Conservation (phyloP, 257 asterid genomes). For the Thymus mandschuricus region DNA sequence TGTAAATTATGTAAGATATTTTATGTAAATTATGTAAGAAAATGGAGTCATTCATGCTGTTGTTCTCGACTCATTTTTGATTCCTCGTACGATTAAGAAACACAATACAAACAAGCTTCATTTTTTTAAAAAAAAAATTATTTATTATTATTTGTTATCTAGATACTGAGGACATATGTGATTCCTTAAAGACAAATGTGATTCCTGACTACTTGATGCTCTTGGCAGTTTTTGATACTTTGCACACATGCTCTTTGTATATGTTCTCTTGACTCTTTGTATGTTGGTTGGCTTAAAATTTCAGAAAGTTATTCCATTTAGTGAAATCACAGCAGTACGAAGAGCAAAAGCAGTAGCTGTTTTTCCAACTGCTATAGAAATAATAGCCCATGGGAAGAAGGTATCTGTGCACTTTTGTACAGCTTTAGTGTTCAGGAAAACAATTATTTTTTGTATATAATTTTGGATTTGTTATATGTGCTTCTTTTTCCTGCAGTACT, state of each 20-base stretch:
- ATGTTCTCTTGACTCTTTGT: conserved; percentile 24
- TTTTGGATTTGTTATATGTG: conserved; percentile 3
- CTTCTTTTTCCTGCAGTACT: conserved; percentile 63
- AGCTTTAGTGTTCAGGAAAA: conserved; percentile 3
- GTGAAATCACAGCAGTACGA: conserved; percentile 75
- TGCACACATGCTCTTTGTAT: conserved; percentile 12
- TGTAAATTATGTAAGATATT: conserved; percentile 6
- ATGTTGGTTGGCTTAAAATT: conserved; percentile 30
- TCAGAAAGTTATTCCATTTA: conserved; percentile 80
- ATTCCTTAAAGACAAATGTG: conserved; percentile 20
- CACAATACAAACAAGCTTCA: not conserved
- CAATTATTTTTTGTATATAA: conserved; percentile 11
- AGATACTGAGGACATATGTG: not conserved
- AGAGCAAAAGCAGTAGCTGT: conserved; percentile 93
- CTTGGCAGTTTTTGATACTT: not conserved
- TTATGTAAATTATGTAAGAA: not conserved
- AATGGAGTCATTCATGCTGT: conserved; percentile 19
- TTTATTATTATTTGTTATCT: not conserved
- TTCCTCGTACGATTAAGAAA: conserved; percentile 4
- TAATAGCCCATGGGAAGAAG: conserved; percentile 86
- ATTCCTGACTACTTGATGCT: conserved; percentile 20
- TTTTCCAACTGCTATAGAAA: conserved; percentile 95
- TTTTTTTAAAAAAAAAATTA: not conserved
- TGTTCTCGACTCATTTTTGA: not conserved
- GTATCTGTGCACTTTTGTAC: conserved; percentile 42